Percentiles rank a stretch among this genome's conserved stretches.
These are phyloP conservation scores for Crithidia fasciculata DNA, from an alignment of 208 protist genomes.

Conservation along the genomic window DNA sequence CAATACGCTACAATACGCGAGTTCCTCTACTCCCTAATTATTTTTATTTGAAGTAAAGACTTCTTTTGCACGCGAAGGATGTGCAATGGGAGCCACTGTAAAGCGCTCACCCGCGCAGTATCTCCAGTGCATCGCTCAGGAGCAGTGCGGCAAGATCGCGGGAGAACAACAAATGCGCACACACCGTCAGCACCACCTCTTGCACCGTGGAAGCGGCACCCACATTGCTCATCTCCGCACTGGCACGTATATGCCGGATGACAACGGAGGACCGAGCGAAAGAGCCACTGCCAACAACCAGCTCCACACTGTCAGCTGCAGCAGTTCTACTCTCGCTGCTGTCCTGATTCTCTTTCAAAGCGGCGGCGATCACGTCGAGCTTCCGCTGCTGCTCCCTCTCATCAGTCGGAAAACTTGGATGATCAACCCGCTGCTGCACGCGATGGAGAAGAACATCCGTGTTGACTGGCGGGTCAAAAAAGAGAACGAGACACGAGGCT, in stretches of 20 bases:
- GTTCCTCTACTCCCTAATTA: background rate
- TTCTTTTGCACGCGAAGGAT: no score
- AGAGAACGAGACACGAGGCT: slow-evolving; percentile 9
- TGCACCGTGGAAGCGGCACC: slow-evolving; percentile 1
- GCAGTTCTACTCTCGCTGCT: background rate
- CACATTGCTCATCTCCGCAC: background rate
- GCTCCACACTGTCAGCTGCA: background rate
- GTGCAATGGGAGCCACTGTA: no score
- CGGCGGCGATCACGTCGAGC: slow-evolving; percentile 25
- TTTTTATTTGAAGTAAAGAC: no score
- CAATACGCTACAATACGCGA: background rate
- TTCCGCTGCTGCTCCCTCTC: slow-evolving; percentile 29
- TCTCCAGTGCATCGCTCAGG: background rate
- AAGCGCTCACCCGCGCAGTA: background rate
- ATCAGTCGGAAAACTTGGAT: slow-evolving; percentile 42
- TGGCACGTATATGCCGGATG: background rate
- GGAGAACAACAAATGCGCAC: slow-evolving; percentile 14
- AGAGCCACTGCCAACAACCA: background rate
- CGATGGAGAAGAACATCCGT: slow-evolving; percentile 27
- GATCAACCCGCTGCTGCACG: slow-evolving; percentile 10
- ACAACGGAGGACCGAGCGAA: background rate
- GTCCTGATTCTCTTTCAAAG: background rate
- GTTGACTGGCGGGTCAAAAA: background rate
- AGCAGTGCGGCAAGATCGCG: background rate
- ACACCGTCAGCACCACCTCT: slow-evolving; percentile 14